These are phyloP conservation scores for Talaromyces islandicus DNA, from an alignment of 2,329 filamentous ascomycete genomes.

Conservation along the genomic window DNA sequence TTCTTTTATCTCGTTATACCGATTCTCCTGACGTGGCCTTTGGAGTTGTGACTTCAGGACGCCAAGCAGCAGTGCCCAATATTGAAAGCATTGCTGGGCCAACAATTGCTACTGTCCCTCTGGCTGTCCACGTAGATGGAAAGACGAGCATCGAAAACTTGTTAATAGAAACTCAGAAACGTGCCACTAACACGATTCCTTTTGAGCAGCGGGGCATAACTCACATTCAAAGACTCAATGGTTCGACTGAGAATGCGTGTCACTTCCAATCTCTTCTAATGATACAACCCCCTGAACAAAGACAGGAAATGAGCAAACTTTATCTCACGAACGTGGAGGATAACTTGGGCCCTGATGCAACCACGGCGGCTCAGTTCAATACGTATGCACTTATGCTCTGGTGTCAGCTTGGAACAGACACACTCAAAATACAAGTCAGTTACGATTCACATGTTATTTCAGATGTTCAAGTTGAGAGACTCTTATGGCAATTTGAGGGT, in stretches of 20 bases:
- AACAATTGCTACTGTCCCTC: slow-evolving; percentile 11
- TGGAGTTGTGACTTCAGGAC: slow-evolving; percentile 20
- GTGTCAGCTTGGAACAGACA: not conserved
- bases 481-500: slow-evolving; percentile 15
- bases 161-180: slow-evolving; percentile 19
- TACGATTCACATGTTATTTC: slow-evolving; percentile 2
- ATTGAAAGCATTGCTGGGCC: slow-evolving; percentile 33
- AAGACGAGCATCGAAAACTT: slow-evolving; percentile 31
- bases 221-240: slow-evolving; percentile 45
- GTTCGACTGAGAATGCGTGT: slow-evolving; percentile 32
- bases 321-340: not conserved
- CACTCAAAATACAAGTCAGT: not conserved
- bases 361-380: slow-evolving; percentile 1
- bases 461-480: slow-evolving; percentile 11
- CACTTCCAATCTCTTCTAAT: slow-evolving; percentile 34
- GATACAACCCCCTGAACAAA: slow-evolving; percentile 16
- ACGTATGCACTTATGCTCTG: slow-evolving; percentile 1
- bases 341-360: not conserved
- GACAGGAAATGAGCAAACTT: not conserved
- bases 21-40: slow-evolving; percentile 20
- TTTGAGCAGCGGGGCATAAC: slow-evolving; percentile 52
- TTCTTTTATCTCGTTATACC: slow-evolving; percentile 12
- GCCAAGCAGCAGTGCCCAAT: slow-evolving; percentile 30
- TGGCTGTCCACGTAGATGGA: slow-evolving; percentile 33
- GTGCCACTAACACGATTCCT: slow-evolving; percentile 48